Percentiles rank a stretch among this genome's conserved stretches.
These are phyloP conservation scores for Pseudogymnoascus sp. DNA, from an alignment of 2,329 filamentous ascomycete genomes.

Conservation along the genomic window DNA sequence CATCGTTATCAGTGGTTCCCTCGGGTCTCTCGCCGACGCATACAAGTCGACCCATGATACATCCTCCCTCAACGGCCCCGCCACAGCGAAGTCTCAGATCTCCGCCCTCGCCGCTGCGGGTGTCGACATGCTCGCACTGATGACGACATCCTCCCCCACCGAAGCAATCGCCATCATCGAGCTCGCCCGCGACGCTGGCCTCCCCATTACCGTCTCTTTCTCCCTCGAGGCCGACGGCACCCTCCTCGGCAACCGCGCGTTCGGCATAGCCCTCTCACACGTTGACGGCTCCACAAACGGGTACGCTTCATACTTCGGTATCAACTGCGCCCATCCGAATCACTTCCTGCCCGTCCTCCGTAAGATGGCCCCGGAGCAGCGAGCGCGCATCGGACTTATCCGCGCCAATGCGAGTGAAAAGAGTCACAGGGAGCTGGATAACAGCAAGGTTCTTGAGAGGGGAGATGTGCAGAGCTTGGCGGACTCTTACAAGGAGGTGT, in stretches of 20 bases:
- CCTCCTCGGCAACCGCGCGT: not conserved
- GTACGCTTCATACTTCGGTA: not conserved
- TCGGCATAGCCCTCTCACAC: not conserved
- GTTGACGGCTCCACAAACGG: not conserved
- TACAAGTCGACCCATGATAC: not conserved
- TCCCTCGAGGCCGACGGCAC: not conserved
- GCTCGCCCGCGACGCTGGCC: not conserved
- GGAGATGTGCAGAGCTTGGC: not conserved
- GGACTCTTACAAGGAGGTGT: not conserved
- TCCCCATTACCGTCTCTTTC: constrained; percentile 2
- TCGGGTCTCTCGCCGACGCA: not conserved
- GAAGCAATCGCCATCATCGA: constrained; percentile 5
- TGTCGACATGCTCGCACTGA: constrained; percentile 1
- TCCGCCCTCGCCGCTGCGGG: not conserved
- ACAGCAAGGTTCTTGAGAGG: not conserved
- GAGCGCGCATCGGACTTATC: not conserved
- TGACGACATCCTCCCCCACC: not conserved
- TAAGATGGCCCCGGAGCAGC: not conserved
- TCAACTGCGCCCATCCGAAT: constrained; percentile 1
- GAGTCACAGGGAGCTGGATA: not conserved
- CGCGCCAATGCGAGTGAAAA: not conserved
- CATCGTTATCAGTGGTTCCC: not conserved
- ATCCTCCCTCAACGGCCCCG: not conserved
- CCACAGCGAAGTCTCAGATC: not conserved
- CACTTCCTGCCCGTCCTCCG: not conserved